Conservation (phyloP, 768 basidiomycete genomes). For the Calvatia gigantea region DNA sequence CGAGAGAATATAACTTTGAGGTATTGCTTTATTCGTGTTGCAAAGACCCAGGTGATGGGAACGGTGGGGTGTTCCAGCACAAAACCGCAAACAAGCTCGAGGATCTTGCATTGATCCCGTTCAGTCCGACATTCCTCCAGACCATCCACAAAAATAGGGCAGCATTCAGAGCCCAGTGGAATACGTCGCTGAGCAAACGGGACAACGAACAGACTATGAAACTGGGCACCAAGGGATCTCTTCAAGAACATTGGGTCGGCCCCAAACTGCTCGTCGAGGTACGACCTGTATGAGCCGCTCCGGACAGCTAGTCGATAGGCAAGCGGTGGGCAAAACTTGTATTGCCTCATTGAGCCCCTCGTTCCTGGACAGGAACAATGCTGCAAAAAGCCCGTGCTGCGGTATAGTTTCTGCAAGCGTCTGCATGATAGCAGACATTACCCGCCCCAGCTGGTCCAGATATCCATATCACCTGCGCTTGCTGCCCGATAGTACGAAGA, state of each 20-base stretch:
- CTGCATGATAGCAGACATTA: slow-evolving; percentile 7
- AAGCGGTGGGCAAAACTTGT: background rate
- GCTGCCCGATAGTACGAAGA: background rate
- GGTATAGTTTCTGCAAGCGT: background rate
- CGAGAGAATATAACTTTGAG: background rate
- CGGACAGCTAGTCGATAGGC: background rate
- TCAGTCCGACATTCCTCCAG: background rate
- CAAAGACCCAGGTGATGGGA: background rate
- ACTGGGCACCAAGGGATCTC: background rate
- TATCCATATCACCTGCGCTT: background rate
- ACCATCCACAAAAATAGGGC: background rate
- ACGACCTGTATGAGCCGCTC: background rate
- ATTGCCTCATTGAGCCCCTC: background rate
- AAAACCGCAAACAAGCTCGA: background rate
- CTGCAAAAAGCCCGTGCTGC: background rate
- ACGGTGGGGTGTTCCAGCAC: background rate
- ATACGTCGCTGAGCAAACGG: background rate
- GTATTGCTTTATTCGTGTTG: background rate
- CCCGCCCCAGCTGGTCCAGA: slow-evolving; percentile 3
- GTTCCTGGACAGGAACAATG: background rate
- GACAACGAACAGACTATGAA: background rate
- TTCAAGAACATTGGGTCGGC: background rate
- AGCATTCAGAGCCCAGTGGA: background rate
- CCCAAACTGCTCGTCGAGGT: background rate
- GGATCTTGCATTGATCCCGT: background rate